Conservation (phyloP, 176 grass and related monocot genomes). For the Themeda triandra region DNA sequence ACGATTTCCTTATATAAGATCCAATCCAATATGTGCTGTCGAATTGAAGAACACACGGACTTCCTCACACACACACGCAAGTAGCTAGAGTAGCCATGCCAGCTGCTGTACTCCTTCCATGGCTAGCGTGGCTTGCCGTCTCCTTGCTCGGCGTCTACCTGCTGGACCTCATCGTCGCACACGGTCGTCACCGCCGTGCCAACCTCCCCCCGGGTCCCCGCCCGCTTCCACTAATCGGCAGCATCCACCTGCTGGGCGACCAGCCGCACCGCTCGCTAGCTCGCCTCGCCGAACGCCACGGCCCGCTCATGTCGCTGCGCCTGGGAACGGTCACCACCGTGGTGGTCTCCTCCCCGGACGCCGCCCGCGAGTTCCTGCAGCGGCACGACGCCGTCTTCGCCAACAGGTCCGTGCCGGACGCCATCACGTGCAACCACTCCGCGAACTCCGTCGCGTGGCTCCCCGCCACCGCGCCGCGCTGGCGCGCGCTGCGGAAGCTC, state of each 20-base stretch:
- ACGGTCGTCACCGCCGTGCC: no score
- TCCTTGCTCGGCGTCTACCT: no score
- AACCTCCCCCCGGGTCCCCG: not conserved
- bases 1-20: no score
- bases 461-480: not conserved
- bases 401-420: not conserved
- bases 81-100: no score
- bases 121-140: no score
- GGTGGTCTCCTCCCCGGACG: not conserved
- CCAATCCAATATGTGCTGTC: no score
- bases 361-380: not conserved
- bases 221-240: not conserved
- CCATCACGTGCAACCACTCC: not conserved
- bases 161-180: no score
- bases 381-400: not conserved
- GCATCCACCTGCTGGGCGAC: not conserved
- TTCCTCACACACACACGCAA: no score
- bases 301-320: not conserved
- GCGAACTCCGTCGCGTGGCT: not conserved
- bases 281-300: not conserved
- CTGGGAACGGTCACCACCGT: not conserved
- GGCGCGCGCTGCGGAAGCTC: constrained; percentile 17
- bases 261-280: not conserved
- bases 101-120: no score
- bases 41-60: no score